phyloP scores from a whole-genome alignment of 2,329 filamentous ascomycete genomes.

The Fusarium verticillioides region DNA sequence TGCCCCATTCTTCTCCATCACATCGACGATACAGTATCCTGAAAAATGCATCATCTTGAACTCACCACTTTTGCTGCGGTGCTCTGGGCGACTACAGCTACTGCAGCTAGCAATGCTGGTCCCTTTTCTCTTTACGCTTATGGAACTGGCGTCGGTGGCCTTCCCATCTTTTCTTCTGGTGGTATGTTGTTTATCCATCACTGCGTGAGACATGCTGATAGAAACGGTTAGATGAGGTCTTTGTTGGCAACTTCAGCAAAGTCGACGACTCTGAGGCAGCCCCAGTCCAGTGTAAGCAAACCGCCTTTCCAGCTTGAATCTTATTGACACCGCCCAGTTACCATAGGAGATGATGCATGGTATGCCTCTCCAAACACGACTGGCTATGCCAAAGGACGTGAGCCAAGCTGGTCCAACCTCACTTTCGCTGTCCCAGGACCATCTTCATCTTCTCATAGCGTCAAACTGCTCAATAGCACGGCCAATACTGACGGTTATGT shows the following conservation, averaged over 20 bases:
- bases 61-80: neutral
- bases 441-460: neutral
- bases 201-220: neutral
- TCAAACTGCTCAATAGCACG: neutral
- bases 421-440: neutral
- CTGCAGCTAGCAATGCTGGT: neutral
- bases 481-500: neutral
- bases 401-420: constrained; percentile 3
- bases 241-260: constrained; percentile 5
- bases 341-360: neutral
- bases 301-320: accelerated
- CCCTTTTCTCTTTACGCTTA: constrained; percentile 9
- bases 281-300: neutral
- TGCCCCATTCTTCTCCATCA: neutral
- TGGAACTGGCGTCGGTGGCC: neutral
- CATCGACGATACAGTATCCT: neutral
- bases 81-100: neutral
- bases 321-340: neutral
- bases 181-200: neutral
- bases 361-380: constrained; percentile 6
- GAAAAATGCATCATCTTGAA: neutral
- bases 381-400: neutral
- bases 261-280: neutral
- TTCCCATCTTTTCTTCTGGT: constrained; percentile 1
- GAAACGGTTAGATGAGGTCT: neutral